Percentiles rank a stretch among this genome's conserved stretches.
These are phyloP conservation scores for Colletotrichum musicola DNA, from an alignment of 2,329 filamentous ascomycete species.

Conservation along the genomic window DNA sequence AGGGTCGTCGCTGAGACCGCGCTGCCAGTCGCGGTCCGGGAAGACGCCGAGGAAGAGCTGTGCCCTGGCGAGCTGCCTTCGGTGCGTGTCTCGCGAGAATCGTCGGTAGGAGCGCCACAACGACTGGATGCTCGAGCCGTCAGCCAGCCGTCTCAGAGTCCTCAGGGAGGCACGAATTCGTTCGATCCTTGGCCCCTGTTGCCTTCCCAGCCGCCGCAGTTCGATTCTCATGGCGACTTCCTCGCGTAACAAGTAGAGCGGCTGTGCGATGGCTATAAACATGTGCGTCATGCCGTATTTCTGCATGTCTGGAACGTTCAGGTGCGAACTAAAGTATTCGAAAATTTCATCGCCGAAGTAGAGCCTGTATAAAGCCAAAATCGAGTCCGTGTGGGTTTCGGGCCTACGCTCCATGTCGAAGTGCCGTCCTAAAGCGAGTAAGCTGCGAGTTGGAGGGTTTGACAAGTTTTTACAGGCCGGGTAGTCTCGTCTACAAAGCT, in stretches of 20 bases:
- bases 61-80: not conserved
- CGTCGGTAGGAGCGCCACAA: not conserved
- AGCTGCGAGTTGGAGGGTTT: too few species aligned
- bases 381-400: not conserved
- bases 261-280: not conserved
- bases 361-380: not conserved
- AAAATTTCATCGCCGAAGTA: constrained; percentile 1
- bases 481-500: too few species aligned
- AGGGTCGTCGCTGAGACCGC: not conserved
- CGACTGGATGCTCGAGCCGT: not conserved
- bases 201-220: not conserved
- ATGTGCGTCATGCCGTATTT: constrained; percentile 3
- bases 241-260: not conserved
- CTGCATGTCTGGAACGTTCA: not conserved
- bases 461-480: too few species aligned
- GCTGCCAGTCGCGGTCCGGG: not conserved
- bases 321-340: not conserved
- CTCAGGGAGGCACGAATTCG: not conserved
- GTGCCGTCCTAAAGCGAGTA: not conserved
- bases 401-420: not conserved
- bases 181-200: not conserved
- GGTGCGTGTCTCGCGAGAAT: not conserved
- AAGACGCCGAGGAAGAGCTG: not conserved
- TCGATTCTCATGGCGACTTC: not conserved
- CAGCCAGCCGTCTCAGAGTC: not conserved